Percentiles rank a stretch among this genome's conserved stretches.
Evolutionary conservation across 1,139 yeast genomes (phyloP).

Genomic region (Geotrichum europaeum): DNA sequence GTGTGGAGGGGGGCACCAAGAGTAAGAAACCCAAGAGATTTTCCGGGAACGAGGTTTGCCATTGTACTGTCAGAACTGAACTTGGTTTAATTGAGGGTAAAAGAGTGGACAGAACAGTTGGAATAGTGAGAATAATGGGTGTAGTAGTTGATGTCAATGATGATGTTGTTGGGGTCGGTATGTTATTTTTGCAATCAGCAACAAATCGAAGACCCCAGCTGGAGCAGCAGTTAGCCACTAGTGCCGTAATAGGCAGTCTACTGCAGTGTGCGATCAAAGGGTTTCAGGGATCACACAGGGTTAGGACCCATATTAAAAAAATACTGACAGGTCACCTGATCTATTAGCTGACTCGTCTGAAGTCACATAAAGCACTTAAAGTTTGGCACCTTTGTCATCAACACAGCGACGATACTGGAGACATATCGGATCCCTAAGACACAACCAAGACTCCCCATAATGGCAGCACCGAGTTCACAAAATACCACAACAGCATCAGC

Average conservation of each 20-base stretch:
- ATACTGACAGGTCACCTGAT: not conserved
- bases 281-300: not conserved
- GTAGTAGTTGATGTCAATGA: not conserved
- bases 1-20: constrained; percentile 27
- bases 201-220: not conserved
- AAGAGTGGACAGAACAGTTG: not conserved
- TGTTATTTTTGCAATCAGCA: not conserved
- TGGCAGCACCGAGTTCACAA: not conserved
- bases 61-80: not conserved
- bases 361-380: not conserved
- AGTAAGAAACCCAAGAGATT: constrained; percentile 17
- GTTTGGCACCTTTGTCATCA: not conserved
- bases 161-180: not conserved
- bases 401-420: not conserved
- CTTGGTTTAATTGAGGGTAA: not conserved
- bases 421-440: not conserved
- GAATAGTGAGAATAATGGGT: not conserved
- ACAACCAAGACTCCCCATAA: not conserved
- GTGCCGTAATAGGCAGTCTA: not conserved
- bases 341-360: not conserved
- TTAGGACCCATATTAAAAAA: not conserved
- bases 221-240: not conserved
- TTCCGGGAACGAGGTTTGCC: constrained; percentile 17
- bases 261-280: not conserved
- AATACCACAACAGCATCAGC: not conserved